phyloP scores from a whole-genome alignment of 2,329 filamentous ascomycete species.

The Neophaeococcomyces aloes region DNA sequence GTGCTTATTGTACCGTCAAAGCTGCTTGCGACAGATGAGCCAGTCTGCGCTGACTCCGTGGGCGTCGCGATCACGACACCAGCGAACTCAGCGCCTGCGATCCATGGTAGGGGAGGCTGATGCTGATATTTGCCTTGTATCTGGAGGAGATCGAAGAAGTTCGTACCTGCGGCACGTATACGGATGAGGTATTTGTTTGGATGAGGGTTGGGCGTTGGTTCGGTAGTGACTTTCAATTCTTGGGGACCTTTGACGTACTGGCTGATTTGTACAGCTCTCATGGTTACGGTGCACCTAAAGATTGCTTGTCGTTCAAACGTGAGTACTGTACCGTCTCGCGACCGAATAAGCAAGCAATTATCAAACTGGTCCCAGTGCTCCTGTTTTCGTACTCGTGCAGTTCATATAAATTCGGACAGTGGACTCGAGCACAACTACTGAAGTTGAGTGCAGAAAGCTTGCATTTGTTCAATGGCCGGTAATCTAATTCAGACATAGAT shows the following conservation, averaged over 20 bases:
- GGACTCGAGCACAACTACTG: no score
- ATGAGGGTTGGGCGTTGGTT: constrained; percentile 63
- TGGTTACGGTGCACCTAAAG: constrained; percentile 6
- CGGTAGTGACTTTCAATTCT: constrained; percentile 63
- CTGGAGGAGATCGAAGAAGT: constrained; percentile 96
- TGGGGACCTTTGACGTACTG: constrained; percentile 53
- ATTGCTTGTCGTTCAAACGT: not conserved
- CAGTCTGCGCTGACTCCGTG: constrained; percentile 23
- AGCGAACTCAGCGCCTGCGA: constrained; percentile 77
- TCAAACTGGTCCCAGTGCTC: no score
- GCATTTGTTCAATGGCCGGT: not conserved
- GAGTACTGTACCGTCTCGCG: no score
- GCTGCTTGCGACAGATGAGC: constrained; percentile 25
- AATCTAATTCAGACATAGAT: not conserved
- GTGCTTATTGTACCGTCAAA: constrained; percentile 22
- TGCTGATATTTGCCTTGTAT: constrained; percentile 93
- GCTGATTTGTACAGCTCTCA: constrained; percentile 22
- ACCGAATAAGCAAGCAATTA: no score
- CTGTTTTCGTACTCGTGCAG: no score
- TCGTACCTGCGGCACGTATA: constrained; percentile 77
- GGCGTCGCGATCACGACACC: constrained; percentile 64
- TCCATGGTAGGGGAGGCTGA: constrained; percentile 80
- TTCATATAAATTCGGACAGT: no score
- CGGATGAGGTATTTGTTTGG: constrained; percentile 72
- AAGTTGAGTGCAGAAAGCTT: no score